Percentiles rank a stretch among this genome's conserved stretches.
Evolutionary conservation across 345 rosid species (phyloP).

Genomic region (Eucalyptus rudis): DNA sequence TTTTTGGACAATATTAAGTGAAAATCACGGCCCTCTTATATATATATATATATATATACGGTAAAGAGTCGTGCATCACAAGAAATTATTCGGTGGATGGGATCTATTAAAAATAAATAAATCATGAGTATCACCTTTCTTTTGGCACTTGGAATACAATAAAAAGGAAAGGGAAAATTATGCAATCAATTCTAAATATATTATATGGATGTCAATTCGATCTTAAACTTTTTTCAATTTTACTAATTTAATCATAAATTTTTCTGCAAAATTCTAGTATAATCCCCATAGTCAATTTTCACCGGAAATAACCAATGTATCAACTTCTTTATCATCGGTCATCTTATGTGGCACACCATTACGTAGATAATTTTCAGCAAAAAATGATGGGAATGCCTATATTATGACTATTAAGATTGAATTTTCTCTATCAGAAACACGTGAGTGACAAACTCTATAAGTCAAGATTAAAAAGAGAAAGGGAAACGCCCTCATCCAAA

Average conservation of each 20-base stretch:
- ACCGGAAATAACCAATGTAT: background rate
- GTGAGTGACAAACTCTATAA: background rate
- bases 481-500: background rate
- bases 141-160: background rate
- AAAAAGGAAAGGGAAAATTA: background rate
- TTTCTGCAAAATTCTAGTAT: too few species aligned
- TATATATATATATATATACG: too few species aligned
- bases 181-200: background rate
- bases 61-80: too few species aligned
- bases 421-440: background rate
- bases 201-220: rapidly evolving
- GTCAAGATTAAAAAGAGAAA: background rate
- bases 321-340: background rate
- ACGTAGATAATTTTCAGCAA: too few species aligned
- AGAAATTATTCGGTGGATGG: too few species aligned
- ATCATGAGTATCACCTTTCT: background rate
- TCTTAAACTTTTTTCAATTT: too few species aligned
- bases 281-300: background rate
- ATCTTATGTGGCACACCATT: background rate
- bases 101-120: background rate
- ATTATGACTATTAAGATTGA: background rate
- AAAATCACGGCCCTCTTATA: background rate
- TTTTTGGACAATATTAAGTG: background rate
- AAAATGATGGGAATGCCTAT: too few species aligned
- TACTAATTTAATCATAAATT: too few species aligned